These are phyloP conservation scores for Pichia sp. DNA, from an alignment of 1,139 yeast genomes.

Conservation along the genomic window DNA sequence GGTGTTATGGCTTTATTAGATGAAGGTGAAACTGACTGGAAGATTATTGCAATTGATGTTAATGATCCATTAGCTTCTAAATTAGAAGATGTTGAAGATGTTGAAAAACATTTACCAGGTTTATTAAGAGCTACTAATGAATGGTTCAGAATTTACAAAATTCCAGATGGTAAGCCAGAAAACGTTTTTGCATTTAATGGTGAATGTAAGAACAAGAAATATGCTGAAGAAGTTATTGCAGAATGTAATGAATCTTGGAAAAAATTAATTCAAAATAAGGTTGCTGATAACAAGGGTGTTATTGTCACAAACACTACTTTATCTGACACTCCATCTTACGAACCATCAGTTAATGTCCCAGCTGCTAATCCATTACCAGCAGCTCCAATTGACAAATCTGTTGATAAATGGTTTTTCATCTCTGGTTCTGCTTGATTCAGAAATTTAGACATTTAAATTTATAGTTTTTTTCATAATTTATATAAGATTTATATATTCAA, in stretches of 20 bases:
- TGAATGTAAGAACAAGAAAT: constrained; percentile 65
- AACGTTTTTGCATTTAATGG: constrained; percentile 85
- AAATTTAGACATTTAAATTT: not conserved
- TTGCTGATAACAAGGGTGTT: constrained; percentile 42
- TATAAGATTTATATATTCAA: not conserved
- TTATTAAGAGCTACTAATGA: constrained; percentile 74
- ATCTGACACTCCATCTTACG: constrained; percentile 46
- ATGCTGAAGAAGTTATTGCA: constrained; percentile 64
- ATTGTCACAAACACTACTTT: constrained; percentile 72
- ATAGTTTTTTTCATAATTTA: not conserved
- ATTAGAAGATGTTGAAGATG: constrained; percentile 70
- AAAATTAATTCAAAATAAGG: constrained; percentile 47
- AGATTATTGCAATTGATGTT: constrained; percentile 69
- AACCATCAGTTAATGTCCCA: constrained; percentile 54
- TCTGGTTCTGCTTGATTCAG: constrained; percentile 63
- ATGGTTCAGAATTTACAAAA: constrained; percentile 88
- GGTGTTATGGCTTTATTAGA: constrained; percentile 86
- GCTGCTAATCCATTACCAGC: constrained; percentile 66
- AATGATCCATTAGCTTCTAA: constrained; percentile 72
- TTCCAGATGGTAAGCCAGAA: constrained; percentile 86
- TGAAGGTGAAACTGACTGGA: constrained; percentile 95
- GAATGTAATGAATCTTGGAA: constrained; percentile 75
- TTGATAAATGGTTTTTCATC: constrained; percentile 99
- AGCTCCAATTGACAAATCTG: constrained; percentile 92
- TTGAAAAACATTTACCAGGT: constrained; percentile 71